Percentiles rank a stretch among this genome's conserved stretches.
phyloP scores from a whole-genome alignment of 129 eudicot genomes.

The Pittosporum tobira region DNA sequence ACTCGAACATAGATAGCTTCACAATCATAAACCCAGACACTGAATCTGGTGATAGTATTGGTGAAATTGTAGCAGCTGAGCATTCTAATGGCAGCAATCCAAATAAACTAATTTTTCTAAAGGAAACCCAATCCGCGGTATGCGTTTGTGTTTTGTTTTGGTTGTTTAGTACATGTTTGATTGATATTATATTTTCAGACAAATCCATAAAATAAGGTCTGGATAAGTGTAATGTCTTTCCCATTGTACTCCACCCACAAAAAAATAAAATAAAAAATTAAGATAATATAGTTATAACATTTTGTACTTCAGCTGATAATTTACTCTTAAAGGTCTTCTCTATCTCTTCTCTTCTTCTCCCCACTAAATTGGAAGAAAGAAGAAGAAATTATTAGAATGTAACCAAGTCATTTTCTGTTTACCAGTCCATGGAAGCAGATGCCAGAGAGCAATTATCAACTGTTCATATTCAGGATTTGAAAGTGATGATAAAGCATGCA shows the following conservation, averaged over 20 bases:
- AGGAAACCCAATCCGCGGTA: constrained; percentile 21
- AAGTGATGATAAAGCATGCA: constrained; percentile 86
- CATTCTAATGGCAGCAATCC: constrained; percentile 27
- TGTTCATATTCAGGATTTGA: constrained; percentile 61
- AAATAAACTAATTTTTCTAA: constrained; percentile 13
- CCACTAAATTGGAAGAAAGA: constrained; percentile 2
- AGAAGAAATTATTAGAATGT: constrained; percentile 7
- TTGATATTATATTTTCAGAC: too few relatives aligned
- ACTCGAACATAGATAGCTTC: constrained; percentile 20
- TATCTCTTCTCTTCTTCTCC: neutral
- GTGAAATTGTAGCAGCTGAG: constrained; percentile 24
- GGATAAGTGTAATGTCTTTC: too few relatives aligned
- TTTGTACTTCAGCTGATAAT: neutral
- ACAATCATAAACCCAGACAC: constrained; percentile 22
- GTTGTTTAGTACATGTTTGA: neutral
- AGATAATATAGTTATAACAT: too few relatives aligned
- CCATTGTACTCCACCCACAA: too few relatives aligned
- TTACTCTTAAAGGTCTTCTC: neutral
- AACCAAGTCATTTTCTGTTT: constrained; percentile 17
- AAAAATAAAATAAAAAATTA: too few relatives aligned
- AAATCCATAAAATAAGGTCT: too few relatives aligned
- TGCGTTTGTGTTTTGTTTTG: neutral
- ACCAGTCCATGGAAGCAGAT: constrained; percentile 48
- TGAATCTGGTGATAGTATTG: constrained; percentile 24
- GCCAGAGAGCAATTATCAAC: constrained; percentile 37